Conservation (phyloP, 2,329 filamentous ascomycete species). For the Exophiala spinifera region DNA sequence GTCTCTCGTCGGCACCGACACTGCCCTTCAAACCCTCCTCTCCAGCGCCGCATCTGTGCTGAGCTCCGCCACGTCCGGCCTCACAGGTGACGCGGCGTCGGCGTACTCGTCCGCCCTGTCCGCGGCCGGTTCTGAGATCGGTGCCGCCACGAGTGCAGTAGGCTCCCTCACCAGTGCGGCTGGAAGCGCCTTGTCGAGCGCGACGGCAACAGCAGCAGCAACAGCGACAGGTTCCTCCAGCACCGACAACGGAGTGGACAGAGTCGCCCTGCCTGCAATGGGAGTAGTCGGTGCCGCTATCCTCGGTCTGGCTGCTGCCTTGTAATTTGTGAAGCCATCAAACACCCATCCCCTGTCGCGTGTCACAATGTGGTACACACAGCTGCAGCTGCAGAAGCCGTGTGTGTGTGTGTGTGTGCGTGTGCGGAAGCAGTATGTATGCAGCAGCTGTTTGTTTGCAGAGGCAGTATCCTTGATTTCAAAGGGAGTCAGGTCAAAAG, state of each 20-base stretch:
- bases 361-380: no score
- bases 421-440: no score
- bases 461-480: no score
- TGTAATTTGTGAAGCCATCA: neutral
- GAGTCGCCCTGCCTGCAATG: conserved; percentile 10
- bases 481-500: no score
- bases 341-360: no score
- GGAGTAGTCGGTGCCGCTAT: conserved; percentile 2
- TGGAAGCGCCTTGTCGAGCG: conserved; percentile 5
- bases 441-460: no score
- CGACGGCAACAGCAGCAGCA: neutral
- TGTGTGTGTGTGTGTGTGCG: no score
- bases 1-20: conserved; percentile 14
- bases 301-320: conserved; percentile 8
- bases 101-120: neutral
- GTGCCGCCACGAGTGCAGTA: neutral
- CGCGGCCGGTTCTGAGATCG: neutral
- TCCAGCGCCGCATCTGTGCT: conserved; percentile 11
- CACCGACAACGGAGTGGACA: conserved; percentile 8
- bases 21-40: conserved; percentile 10
- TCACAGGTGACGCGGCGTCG: conserved; percentile 6
- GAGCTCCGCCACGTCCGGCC: conserved; percentile 6
- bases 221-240: conserved; percentile 2
- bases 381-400: no score
- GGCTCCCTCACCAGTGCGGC: neutral